A percentile compares a stretch with the other conserved stretches of the same genome.
These are phyloP conservation scores for Chromosphaera perkinsii DNA, from an alignment of 208 protist genomes.

Conservation along the genomic window DNA sequence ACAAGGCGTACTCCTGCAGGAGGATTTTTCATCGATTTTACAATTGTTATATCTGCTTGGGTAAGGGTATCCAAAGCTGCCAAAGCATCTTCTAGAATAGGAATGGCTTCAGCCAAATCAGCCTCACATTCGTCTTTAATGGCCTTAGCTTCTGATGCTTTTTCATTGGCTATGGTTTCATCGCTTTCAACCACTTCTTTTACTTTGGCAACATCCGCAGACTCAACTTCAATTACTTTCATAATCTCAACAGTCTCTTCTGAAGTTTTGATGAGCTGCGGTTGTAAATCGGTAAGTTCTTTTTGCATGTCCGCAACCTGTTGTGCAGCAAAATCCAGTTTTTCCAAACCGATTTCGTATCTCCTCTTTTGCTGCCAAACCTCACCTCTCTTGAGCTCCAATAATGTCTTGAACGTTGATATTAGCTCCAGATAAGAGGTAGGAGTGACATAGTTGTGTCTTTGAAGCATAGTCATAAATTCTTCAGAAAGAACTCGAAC, in stretches of 20 bases:
- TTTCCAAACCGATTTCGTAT: slow-evolving; percentile 80
- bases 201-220: slow-evolving; percentile 55
- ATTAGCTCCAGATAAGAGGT: too few species aligned
- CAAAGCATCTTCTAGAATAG: slow-evolving; percentile 83
- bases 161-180: slow-evolving; percentile 76
- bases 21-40: slow-evolving; percentile 86
- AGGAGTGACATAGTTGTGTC: too few species aligned
- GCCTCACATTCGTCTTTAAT: slow-evolving; percentile 75
- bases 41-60: slow-evolving; percentile 86
- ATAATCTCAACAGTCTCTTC: slow-evolving; percentile 70
- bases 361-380: slow-evolving; percentile 81
- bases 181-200: background rate
- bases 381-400: too few species aligned
- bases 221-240: slow-evolving; percentile 74
- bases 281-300: slow-evolving; percentile 61
- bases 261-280: slow-evolving; percentile 26
- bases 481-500: too few species aligned
- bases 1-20: slow-evolving; percentile 89
- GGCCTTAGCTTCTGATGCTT: slow-evolving; percentile 74
- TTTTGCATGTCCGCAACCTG: slow-evolving; percentile 72
- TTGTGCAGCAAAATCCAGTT: slow-evolving; percentile 81
- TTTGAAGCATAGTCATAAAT: too few species aligned
- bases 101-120: slow-evolving; percentile 86
- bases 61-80: slow-evolving; percentile 91
- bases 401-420: too few species aligned